A percentile compares a stretch with the other conserved stretches of the same genome.
Conservation (phyloP, 2,329 filamentous ascomycete genomes). For the Aspergillus pseudonomiae region DNA sequence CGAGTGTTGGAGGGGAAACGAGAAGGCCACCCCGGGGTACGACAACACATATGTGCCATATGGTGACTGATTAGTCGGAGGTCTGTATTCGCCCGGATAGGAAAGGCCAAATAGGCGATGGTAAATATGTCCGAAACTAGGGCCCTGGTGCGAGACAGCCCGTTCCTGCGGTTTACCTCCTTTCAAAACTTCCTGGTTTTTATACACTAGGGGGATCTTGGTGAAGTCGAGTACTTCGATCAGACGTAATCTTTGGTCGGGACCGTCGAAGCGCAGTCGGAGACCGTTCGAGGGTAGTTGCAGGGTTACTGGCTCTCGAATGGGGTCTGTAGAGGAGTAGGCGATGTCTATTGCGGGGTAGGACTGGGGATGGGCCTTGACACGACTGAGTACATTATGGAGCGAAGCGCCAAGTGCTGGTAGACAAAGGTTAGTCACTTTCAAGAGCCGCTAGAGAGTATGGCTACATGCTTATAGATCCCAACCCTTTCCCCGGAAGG, state of each 20-base stretch:
- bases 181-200: constrained; percentile 76
- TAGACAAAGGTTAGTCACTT: constrained; percentile 27
- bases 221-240: constrained; percentile 91
- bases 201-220: constrained; percentile 81
- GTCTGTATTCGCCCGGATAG: constrained; percentile 89
- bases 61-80: constrained; percentile 58
- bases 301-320: constrained; percentile 74
- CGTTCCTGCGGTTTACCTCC: constrained; percentile 38
- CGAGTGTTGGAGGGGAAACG: constrained; percentile 75
- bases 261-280: constrained; percentile 87
- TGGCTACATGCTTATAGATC: constrained; percentile 57
- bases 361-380: constrained; percentile 82
- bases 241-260: constrained; percentile 85
- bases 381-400: constrained; percentile 81
- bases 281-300: constrained; percentile 82
- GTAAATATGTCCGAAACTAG: constrained; percentile 86
- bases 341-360: constrained; percentile 83
- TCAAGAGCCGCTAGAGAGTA: constrained; percentile 13
- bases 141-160: constrained; percentile 55
- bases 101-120: constrained; percentile 91
- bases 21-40: constrained; percentile 92
- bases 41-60: constrained; percentile 85
- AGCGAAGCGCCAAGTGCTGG: constrained; percentile 86
- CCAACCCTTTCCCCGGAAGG: constrained; percentile 66
- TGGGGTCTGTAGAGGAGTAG: constrained; percentile 75